Conservation (phyloP, 352 stramenopile species). For the Phytophthora europaea region DNA sequence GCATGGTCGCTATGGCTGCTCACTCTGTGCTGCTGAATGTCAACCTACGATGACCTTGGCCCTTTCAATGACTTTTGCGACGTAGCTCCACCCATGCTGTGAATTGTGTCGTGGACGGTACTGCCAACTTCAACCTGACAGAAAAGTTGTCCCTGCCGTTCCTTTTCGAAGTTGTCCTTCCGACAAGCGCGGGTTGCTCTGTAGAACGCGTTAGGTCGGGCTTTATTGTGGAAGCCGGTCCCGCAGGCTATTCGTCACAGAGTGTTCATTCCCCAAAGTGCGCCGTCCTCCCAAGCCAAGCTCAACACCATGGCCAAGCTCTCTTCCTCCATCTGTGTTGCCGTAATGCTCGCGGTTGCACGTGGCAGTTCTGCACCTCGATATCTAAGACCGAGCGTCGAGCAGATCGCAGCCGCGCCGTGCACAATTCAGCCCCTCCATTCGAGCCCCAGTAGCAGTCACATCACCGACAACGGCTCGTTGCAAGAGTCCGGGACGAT, state of each 20-base stretch:
- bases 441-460: neutral
- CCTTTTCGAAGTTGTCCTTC: too few species aligned
- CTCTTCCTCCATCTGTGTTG: neutral
- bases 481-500: neutral
- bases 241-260: too few species aligned
- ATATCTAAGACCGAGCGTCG: neutral
- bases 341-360: neutral
- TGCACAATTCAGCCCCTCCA: neutral
- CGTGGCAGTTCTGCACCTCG: neutral
- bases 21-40: slow-evolving; percentile 68
- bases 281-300: neutral
- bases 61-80: too few species aligned
- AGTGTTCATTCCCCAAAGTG: too few species aligned
- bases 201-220: too few species aligned
- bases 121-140: too few species aligned
- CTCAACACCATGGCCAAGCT: neutral
- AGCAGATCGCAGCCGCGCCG: neutral
- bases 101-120: too few species aligned
- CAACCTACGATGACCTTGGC: slow-evolving; percentile 54
- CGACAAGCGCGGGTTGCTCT: too few species aligned
- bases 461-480: neutral
- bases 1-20: slow-evolving; percentile 55
- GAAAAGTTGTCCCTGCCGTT: too few species aligned
- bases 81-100: too few species aligned
- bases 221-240: neutral